These are phyloP conservation scores for Nakazawaea pomicola DNA, from an alignment of 805 yeast species.

Conservation along the genomic window DNA sequence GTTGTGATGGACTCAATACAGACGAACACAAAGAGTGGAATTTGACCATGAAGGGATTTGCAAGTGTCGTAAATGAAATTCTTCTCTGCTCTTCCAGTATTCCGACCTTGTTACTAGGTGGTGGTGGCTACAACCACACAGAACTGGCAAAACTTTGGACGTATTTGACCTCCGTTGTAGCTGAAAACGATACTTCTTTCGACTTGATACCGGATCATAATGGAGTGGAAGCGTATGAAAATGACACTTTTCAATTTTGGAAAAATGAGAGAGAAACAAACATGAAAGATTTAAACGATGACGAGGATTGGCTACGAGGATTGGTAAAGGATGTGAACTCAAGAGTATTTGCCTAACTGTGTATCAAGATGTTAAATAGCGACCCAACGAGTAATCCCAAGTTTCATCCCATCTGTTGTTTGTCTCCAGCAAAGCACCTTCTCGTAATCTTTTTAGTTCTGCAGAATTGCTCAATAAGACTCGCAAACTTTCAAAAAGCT, in stretches of 20 bases:
- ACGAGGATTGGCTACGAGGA: constrained; percentile 25
- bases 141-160: constrained; percentile 64
- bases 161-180: constrained; percentile 28
- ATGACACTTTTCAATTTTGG: constrained; percentile 48
- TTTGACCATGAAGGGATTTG: constrained; percentile 48
- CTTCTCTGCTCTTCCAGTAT: constrained; percentile 18
- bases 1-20: constrained; percentile 68
- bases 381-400: constrained; percentile 55
- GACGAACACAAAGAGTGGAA: constrained; percentile 70
- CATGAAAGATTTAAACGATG: constrained; percentile 30
- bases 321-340: constrained; percentile 16
- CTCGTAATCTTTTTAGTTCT: constrained; percentile 28
- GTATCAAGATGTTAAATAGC: constrained; percentile 5
- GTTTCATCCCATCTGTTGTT: constrained; percentile 65
- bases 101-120: constrained; percentile 56
- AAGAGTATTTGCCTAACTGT: constrained; percentile 4
- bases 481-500: constrained; percentile 39
- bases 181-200: constrained; percentile 25
- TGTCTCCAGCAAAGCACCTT: constrained; percentile 76
- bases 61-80: constrained; percentile 27
- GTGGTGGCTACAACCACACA: constrained; percentile 69
- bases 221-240: constrained; percentile 34
- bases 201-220: constrained; percentile 51
- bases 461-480: constrained; percentile 26
- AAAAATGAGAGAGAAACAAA: constrained; percentile 21